These are phyloP conservation scores for Ulmus americana DNA, from an alignment of 331 rosid genomes.

Conservation along the genomic window DNA sequence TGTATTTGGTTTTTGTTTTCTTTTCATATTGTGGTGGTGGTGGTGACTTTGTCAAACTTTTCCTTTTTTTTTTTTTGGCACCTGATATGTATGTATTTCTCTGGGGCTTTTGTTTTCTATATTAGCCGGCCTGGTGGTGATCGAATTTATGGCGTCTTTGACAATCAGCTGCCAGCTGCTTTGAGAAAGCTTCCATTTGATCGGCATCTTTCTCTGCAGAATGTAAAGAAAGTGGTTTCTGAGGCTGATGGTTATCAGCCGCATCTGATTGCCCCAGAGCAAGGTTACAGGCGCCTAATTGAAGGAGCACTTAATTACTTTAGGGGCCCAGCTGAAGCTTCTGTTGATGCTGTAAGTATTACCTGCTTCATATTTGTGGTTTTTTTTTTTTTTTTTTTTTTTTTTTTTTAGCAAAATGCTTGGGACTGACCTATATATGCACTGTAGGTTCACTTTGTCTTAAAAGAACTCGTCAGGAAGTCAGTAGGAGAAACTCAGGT, in stretches of 20 bases:
- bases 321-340: constrained; percentile 95
- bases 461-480: constrained; percentile 92
- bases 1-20: too few species aligned
- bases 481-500: constrained; percentile 94
- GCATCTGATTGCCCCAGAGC: constrained; percentile 97
- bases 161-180: constrained; percentile 97
- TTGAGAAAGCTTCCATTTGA: constrained; percentile 95
- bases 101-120: neutral
- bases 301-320: constrained; percentile 79
- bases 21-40: neutral
- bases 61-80: neutral
- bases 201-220: constrained; percentile 75
- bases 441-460: constrained; percentile 73
- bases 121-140: constrained; percentile 94
- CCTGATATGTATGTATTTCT: neutral
- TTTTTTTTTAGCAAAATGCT: neutral
- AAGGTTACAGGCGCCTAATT: constrained; percentile 88
- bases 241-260: constrained; percentile 99
- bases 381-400: neutral
- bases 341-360: constrained; percentile 87
- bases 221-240: constrained; percentile 83
- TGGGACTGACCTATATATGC: constrained; percentile 12
- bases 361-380: neutral
- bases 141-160: constrained; percentile 82
- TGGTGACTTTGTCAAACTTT: neutral